Evolutionary conservation across 441 rosid species (phyloP).

Genomic region (Croton laevigatus): DNA sequence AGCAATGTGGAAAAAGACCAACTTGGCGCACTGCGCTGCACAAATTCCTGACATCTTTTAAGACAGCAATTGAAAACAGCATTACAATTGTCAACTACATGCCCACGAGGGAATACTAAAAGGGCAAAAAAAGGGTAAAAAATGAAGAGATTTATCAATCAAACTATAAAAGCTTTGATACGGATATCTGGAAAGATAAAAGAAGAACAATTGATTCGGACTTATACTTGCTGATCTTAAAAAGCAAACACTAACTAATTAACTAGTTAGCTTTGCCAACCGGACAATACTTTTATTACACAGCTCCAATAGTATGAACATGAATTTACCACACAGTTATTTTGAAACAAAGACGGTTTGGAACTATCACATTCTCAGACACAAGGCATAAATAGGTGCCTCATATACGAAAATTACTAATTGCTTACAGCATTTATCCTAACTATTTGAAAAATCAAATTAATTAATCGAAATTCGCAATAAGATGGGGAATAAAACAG

Average conservation of each 20-base stretch:
- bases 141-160: not conserved
- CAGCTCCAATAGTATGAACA: no score
- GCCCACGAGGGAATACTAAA: not conserved
- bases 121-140: not conserved
- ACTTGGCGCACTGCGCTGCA: no score
- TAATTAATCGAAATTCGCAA: conserved; percentile 22
- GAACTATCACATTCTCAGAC: not conserved
- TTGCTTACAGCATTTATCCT: conserved; percentile 12
- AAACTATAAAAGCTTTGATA: no score
- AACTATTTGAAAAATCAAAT: conserved; percentile 22
- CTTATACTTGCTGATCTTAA: no score
- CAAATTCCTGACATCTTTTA: no score
- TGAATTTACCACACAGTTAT: not conserved
- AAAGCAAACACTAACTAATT: no score
- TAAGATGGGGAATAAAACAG: not conserved
- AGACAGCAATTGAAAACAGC: not conserved
- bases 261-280: no score
- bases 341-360: not conserved
- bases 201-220: no score
- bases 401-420: conserved; percentile 16
- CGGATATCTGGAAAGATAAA: no score
- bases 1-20: no score
- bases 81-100: not conserved
- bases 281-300: no score
- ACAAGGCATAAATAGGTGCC: conserved; percentile 22